Base-by-base conservation (phyloP, 306 rosid species). In the Astragalus membranaceus region DNA sequence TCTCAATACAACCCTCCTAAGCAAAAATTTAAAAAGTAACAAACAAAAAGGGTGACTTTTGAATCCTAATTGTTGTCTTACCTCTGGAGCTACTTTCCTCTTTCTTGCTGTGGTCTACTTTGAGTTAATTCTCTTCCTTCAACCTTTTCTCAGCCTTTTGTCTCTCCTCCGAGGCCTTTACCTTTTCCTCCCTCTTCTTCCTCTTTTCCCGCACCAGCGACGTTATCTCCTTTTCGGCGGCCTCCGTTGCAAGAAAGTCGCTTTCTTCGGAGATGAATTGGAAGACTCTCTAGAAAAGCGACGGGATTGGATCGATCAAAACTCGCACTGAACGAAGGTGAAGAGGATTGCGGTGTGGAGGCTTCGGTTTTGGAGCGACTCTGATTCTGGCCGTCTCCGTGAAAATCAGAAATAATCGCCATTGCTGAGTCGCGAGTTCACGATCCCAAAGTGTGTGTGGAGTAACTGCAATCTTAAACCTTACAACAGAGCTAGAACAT, bases 391-490 rank as follows among this genome's bases (percentile, higher is more conserved):
- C 86, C 85, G 8, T 85, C 89, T 47, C 86, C 97, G 50, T 83
- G 57, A 69, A 58, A 64, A 9, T 91, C 95, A 5, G 97, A 86
- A 79, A 91, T 86, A 14, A 88, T 88, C 43, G 97, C 97, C 97
- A 91, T 91, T 1, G 70, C 39, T 17, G 23, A 54, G 15, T 52
- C 15, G 13, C n/a, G 50, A 53, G 15, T 37, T 37, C 10, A 37
- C 42, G 42, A 39, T 39, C 8, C 44, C 44, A 39, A 3, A 7
- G 42, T 37, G 42, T 8, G 42, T 37, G 0, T 5, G 6, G 9
- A 37, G 44, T 39, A 39, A 39, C 36, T 26, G 15, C 4, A 54
- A 5, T 29, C 16, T 20, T 2, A 33, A 23, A 29, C 8, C 11
- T 8, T 37, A 8, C 42, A 39, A 5, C 41, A 36, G 41, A 36